Evolutionary conservation across 78 protist species (phyloP), one percentile per base, ranked within the genome.

Genomic region (Dictyostelium purpureum): DNA sequence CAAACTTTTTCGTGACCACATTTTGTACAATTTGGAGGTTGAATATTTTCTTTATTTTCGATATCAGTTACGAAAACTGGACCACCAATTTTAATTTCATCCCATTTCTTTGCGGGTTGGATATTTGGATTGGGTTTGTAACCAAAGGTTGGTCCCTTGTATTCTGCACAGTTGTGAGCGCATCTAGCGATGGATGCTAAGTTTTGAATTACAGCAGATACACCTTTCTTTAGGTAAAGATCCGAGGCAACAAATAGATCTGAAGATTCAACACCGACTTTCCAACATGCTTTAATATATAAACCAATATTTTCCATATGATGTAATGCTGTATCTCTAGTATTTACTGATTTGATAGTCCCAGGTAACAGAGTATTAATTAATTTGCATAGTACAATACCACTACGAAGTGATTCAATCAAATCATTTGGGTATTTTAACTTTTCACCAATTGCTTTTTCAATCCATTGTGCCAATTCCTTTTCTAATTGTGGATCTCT

Each of bases 221-320:
- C 21, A 31, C 42, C 35, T 19, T 82, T 82, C 12, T 71, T 10
- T 16, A n/a, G 35, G 31, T 89, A 89, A 40, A 89, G 67, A 37
- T 89, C 94, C 2, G 77, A 67, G 0, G 77, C 31, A 1, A 77
- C 79, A 9, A 89, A 89, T 31, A 89, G 52, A 49, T 78, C 87
- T 10, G 88, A 77, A 3, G 88, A 61, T n/a, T 74, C 70, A n/a
- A 89, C 65, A 35, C 88, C 88, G 28, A 89, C 83, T n/a, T 70
- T 79, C 94, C 94, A 89, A 52, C 94, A 89, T 28, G 94, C 94
- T 38, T 79, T 75, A 5, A 89, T 37, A 24, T 89, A 89, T 24
- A 78, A 56, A 47, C 74, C 71, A 4, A 89, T 77, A 59, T 89
- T 89, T 14, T 89, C 94, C 42, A 89, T 66, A 21, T 74, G 76